Conservation (phyloP, 1,139 yeast species). For the Saccharomycopsis crataegensis region DNA sequence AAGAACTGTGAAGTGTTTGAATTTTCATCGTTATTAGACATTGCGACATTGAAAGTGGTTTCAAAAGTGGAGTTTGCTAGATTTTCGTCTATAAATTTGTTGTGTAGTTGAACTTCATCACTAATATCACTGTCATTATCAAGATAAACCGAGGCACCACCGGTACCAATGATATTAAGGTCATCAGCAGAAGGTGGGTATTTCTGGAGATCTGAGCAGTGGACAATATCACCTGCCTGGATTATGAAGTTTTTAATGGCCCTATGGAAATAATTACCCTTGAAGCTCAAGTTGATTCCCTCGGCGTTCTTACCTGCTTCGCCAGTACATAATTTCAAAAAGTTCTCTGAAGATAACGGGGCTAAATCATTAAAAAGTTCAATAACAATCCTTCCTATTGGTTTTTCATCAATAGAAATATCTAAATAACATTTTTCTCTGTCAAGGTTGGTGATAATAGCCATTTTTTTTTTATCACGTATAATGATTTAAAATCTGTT, state of each 20-base stretch:
- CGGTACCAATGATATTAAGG: slow-evolving; percentile 40
- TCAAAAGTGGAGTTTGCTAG: slow-evolving; percentile 35
- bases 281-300: slow-evolving; percentile 30
- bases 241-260: slow-evolving; percentile 70
- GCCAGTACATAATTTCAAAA: slow-evolving; percentile 39
- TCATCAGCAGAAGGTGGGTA: slow-evolving; percentile 13
- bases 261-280: slow-evolving; percentile 52
- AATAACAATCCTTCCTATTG: slow-evolving; percentile 71
- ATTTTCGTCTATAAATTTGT: slow-evolving; percentile 57
- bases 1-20: slow-evolving; percentile 74
- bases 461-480: slow-evolving; percentile 5
- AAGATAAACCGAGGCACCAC: slow-evolving; percentile 42
- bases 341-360: slow-evolving; percentile 53
- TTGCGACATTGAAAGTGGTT: slow-evolving; percentile 48
- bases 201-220: slow-evolving; percentile 27
- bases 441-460: slow-evolving; percentile 4
- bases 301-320: slow-evolving; percentile 23
- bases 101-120: slow-evolving; percentile 14
- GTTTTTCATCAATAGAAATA: slow-evolving; percentile 54
- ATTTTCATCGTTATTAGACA: slow-evolving; percentile 64
- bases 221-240: slow-evolving; percentile 66
- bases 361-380: slow-evolving; percentile 88
- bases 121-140: slow-evolving; percentile 21
- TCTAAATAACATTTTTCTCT: slow-evolving; percentile 44
- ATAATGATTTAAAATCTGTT: neutral